These are phyloP conservation scores for Acanthamoeba divionensis DNA, from an alignment of 208 protist genomes.

Conservation along the genomic window DNA sequence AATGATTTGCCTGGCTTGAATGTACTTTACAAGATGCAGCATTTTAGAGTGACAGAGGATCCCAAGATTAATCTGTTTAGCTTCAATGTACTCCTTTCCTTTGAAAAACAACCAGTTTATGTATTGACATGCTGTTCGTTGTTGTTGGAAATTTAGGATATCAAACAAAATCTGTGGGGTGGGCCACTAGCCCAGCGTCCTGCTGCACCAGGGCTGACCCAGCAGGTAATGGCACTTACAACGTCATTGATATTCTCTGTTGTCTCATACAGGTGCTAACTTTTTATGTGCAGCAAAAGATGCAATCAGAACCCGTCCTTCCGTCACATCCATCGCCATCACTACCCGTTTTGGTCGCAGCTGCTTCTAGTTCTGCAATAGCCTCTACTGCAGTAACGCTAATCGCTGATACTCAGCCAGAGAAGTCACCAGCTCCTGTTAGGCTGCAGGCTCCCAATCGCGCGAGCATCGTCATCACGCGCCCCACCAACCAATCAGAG, in stretches of 20 bases:
- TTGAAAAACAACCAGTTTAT: too few relatives aligned
- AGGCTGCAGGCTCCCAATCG: too few relatives aligned
- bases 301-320: not conserved
- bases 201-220: not conserved
- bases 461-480: too few relatives aligned
- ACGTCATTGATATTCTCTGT: not conserved
- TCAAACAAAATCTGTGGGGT: not conserved
- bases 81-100: not conserved
- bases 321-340: not conserved
- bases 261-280: not conserved
- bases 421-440: too few relatives aligned
- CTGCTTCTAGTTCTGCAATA: too few relatives aligned
- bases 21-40: not conserved
- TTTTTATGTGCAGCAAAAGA: not conserved
- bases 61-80: slow-evolving; percentile 21
- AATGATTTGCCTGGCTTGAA: not conserved
- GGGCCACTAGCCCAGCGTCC: not conserved
- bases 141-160: not conserved
- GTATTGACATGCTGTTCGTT: too few relatives aligned
- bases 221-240: too few relatives aligned
- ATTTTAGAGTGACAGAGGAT: not conserved
- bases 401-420: too few relatives aligned
- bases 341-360: too few relatives aligned
- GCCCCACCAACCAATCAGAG: too few relatives aligned
- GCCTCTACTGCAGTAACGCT: too few relatives aligned